Conservation (phyloP, 192 early-diverging fungal species). For the Linnemannia exigua region DNA sequence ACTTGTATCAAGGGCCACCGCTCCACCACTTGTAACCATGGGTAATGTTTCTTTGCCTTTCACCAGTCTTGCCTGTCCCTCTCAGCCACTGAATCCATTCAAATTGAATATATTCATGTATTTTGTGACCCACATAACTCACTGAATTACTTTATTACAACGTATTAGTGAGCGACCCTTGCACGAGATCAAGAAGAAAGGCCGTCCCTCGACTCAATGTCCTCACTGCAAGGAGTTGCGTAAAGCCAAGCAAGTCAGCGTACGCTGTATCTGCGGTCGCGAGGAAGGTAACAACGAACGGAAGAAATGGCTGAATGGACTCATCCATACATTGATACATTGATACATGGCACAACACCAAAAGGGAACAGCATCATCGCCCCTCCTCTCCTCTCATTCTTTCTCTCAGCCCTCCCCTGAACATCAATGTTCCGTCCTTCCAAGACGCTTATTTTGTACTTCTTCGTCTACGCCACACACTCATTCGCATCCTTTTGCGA, state of each 20-base stretch:
- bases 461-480: background rate
- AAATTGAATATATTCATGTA: background rate
- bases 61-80: no score
- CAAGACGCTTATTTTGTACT: background rate
- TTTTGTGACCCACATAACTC: background rate
- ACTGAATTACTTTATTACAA: background rate
- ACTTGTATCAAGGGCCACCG: constrained; percentile 72
- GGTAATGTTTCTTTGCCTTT: constrained; percentile 29
- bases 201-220: constrained; percentile 81
- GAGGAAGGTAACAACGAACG: constrained; percentile 38
- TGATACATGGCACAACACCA: background rate
- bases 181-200: constrained; percentile 74
- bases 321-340: no score
- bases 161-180: constrained; percentile 65
- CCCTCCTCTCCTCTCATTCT: background rate
- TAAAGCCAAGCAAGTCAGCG: constrained; percentile 73
- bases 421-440: background rate
- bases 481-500: constrained; percentile 7
- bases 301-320: no score
- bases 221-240: constrained; percentile 78
- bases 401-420: constrained; percentile 1
- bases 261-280: constrained; percentile 77
- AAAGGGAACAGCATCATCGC: background rate
- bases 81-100: no score
- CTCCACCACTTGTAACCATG: constrained; percentile 66